Base-by-base conservation (phyloP, 495 filamentous ascomycete species). In the Aspergillus sclerotioniger region DNA sequence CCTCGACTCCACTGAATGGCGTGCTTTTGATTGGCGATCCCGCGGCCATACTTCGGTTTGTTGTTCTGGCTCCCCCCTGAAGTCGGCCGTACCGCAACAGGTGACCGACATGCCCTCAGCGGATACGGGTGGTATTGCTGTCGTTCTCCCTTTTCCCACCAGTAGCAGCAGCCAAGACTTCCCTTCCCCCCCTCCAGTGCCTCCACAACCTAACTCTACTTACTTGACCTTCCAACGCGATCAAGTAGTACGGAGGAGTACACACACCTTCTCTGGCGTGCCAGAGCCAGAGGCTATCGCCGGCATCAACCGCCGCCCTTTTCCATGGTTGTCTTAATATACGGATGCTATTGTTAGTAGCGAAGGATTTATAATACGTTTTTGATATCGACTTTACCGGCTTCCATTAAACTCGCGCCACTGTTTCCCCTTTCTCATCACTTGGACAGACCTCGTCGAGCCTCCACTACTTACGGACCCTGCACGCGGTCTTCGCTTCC, bases 221-320 rank as follows among this genome's bases (percentile, higher is more conserved):
- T 31, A 49, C 13, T 32, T 32, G 16, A 41, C 37, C 37, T 41
- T 41, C n/a, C 5, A 6, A 3, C 25, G 37, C 37, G 37, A 41
- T n/a, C 37, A n/a, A 41, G 37, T n/a, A n/a, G n/a, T n/a, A n/a
- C n/a, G n/a, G n/a, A n/a, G n/a, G n/a, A n/a, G n/a, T 25, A 41
- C n/a, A 41, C n/a, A 41, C 10, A 41, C 37, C 37, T 41, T 12
- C n/a, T 41, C 13, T 41, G 37, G 37, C 37, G n/a, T n/a, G n/a
- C n/a, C n/a, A 5, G 28, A 16, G 32, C 50, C 39, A 25, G 51
- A 45, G 59, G 44, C 54, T 54, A 64, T 61, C 57, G 57, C 65
- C 68, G 68, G 67, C 63, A 70, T 67, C 68, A 74, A 61, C 70
- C 70, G 67, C 67, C 63, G 46, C 55, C 28, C 47, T 15, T 32